Base-by-base conservation (phyloP, 2,329 filamentous ascomycete species). In the Fusarium chlamydosporum region DNA sequence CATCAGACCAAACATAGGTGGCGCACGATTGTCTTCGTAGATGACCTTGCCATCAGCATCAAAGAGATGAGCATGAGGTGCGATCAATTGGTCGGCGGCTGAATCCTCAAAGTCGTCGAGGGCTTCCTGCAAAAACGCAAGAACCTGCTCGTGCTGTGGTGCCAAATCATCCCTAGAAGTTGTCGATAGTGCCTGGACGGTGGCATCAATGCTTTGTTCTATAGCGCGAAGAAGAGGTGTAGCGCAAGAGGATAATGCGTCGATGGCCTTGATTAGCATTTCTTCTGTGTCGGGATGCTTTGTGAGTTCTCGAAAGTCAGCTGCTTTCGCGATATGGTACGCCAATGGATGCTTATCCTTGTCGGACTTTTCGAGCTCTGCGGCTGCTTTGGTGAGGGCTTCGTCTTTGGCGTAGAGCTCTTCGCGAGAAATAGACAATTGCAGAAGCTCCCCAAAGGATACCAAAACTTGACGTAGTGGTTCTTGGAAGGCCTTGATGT, bases 401-500 rank as follows among this genome's bases (percentile, higher is more conserved):
- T 38, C 42, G 7, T 63, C 50, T 15, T 63, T 63, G 2, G 43
- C 58, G 35, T 43, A 63, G 0, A 63, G 33, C 9, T 63, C 60
- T 31, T 63, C 60, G 0, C 60, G 58, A 6, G 60, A 63, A n/a
- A 63, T 63, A 0, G 60, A 63, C 2, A 63, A 12, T 15, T 63
- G 60, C 1, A 63, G 4, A 6, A 63, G 12, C n/a, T 63, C 60
- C 2, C 42, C 50, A 4, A 63, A 63, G 0, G 60, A 63, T 1
- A 63, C 42, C 5, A 63, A 3, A 0, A 63, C 42, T 26, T 63
- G 50, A 0, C 59, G 50, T 4, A 63, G 10, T 12, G 42, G 50
- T 8, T 63, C 60, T n/a, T 64, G 60, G 1, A 63, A 57, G 11
- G 60, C 48, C 7, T 63, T 57, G 50, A 63, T 63, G 1, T 63